phyloP scores from a whole-genome alignment of 2,329 filamentous ascomycete genomes.

The Coniochaeta hoffmannii region DNA sequence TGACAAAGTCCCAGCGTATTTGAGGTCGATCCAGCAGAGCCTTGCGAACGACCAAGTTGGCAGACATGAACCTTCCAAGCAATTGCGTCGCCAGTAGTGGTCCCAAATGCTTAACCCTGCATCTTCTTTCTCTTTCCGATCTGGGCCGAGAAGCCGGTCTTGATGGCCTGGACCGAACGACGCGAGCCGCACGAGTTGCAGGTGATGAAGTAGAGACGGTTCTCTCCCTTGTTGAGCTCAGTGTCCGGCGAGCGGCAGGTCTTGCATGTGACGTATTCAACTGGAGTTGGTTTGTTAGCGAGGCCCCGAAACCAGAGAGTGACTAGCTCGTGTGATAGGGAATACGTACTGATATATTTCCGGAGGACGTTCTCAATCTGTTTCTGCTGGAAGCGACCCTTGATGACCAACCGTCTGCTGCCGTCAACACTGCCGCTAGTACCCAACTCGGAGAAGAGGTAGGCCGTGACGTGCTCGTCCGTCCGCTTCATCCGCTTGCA shows the following conservation, averaged over 20 bases:
- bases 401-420: constrained; percentile 89
- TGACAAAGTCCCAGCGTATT: neutral
- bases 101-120: constrained; percentile 54
- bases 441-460: constrained; percentile 96
- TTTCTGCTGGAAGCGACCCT: constrained; percentile 99
- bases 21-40: no score
- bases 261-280: constrained; percentile 99
- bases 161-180: constrained; percentile 93
- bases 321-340: neutral
- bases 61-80: neutral
- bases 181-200: constrained; percentile 80
- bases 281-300: constrained; percentile 32
- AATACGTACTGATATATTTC: constrained; percentile 67
- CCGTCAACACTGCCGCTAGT: constrained; percentile 95
- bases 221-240: constrained; percentile 97
- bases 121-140: constrained; percentile 98
- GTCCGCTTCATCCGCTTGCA: constrained; percentile 99
- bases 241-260: constrained; percentile 94
- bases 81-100: neutral
- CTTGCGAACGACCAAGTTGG: neutral
- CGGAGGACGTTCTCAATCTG: constrained; percentile 96
- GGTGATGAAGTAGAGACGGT: constrained; percentile 97
- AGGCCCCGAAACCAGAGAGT: neutral
- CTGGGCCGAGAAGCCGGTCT: constrained; percentile 99
- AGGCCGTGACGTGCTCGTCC: constrained; percentile 94